These are phyloP conservation scores for Aspergillus tamarii DNA, from an alignment of 2,329 filamentous ascomycete genomes.

Conservation along the genomic window DNA sequence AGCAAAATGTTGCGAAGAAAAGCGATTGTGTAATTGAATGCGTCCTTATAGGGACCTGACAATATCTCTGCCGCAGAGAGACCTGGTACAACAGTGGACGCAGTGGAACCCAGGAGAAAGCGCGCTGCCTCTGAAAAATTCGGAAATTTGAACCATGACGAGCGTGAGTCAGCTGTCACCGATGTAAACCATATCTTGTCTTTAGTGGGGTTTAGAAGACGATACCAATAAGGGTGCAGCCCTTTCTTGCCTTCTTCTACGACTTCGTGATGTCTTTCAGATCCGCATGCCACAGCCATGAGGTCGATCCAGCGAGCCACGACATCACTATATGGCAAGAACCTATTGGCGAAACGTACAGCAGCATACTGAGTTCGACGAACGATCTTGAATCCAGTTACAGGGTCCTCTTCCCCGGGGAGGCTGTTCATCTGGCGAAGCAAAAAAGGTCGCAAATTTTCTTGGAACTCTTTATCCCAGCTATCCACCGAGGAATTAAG, in stretches of 20 bases:
- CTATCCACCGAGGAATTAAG: slow-evolving; percentile 60
- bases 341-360: slow-evolving; percentile 87
- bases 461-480: slow-evolving; percentile 46
- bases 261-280: slow-evolving; percentile 76
- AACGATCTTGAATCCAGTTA: slow-evolving; percentile 51
- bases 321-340: slow-evolving; percentile 77
- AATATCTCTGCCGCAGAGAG: slow-evolving; percentile 34
- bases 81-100: slow-evolving; percentile 34
- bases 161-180: slow-evolving; percentile 58
- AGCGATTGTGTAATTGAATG: slow-evolving; percentile 69
- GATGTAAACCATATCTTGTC: slow-evolving; percentile 42
- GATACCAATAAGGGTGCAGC: slow-evolving; percentile 76
- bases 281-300: slow-evolving; percentile 68
- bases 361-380: slow-evolving; percentile 79
- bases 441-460: slow-evolving; percentile 60
- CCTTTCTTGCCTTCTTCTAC: slow-evolving; percentile 88
- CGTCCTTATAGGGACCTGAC: slow-evolving; percentile 43
- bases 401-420: slow-evolving; percentile 41
- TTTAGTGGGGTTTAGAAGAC: slow-evolving; percentile 60
- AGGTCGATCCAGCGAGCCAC: slow-evolving; percentile 86
- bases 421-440: slow-evolving; percentile 67
- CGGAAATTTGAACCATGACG: slow-evolving; percentile 45
- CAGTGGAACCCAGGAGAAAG: slow-evolving; percentile 34
- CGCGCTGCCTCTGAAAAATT: slow-evolving; percentile 39
- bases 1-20: slow-evolving; percentile 69